Base-by-base conservation (phyloP, 176 grass and related monocot species). In the Juncus inflexus region DNA sequence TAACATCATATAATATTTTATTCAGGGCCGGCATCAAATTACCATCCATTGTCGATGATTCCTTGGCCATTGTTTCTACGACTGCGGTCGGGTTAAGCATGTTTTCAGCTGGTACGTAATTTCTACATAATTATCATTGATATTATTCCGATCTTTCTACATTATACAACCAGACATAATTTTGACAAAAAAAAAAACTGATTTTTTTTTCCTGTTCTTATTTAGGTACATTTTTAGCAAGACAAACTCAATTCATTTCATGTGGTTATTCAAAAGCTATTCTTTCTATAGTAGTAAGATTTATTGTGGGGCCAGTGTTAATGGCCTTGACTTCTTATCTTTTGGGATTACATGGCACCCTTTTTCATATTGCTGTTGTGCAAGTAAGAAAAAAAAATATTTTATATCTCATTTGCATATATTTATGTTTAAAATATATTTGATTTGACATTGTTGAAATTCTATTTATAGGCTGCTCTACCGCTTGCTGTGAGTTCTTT, bases 61-160 rank as follows among this genome's bases (percentile, higher is more conserved):
- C 84, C 0, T 77, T 91, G 43, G 77, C 65, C 42, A 83, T 76
- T n/a, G 73, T 96, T 12, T 72, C 83, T 58, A 80, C 54, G 1
- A 85, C 91, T 0, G 84, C 91, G 1, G 66, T 96, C 40, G 91
- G 91, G 7, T 77, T 96, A 14, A 87, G 87, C 84, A 96, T 91
- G 91, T 96, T 96, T 74, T 69, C 77, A 19, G 81, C 86, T 52
- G 90, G 90, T 95, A 13, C 2, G 52, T 50, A 69, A 14, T 66
- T 28, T 61, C 19, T 50, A 40, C 2, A 53, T 55, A 6, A 42
- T 8, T 37, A 38, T 62, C 41, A 9, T 50, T 42, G 12, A 47
- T 9, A 43, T 12, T 35, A 67, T 55, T 36, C 7, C 56, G 28
- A 61, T 36, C 12, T 61, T 61, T 36, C 56, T n/a, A 47, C 4